Evolutionary conservation across 345 rosid species (phyloP).

Genomic region (Gossypioides kirkii): DNA sequence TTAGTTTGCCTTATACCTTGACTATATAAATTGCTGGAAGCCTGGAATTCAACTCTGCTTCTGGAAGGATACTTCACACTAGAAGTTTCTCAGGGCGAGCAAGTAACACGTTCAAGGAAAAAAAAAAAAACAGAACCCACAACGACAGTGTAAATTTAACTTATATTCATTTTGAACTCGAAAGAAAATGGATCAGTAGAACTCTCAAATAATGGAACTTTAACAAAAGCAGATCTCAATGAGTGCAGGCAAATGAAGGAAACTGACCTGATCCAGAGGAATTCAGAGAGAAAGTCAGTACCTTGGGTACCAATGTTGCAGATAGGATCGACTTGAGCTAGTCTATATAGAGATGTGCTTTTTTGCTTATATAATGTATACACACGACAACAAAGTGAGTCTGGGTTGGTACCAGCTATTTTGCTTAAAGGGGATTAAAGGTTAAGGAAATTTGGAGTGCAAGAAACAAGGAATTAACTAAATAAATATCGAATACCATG

Average conservation of each 20-base stretch:
- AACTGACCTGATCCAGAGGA: constrained; percentile 34
- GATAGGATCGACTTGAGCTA: background rate
- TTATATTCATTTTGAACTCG: background rate
- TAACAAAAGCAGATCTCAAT: background rate
- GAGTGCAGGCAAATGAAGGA: constrained; percentile 11
- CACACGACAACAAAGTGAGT: background rate
- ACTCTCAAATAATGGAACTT: background rate
- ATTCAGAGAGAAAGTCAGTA: constrained; percentile 17
- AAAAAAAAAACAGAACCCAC: background rate
- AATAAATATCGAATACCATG: too few species aligned
- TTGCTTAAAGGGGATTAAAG: background rate
- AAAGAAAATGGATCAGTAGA: background rate
- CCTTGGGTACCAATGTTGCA: background rate
- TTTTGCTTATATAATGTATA: background rate
- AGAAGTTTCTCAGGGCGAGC: constrained; percentile 5
- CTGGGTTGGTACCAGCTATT: background rate
- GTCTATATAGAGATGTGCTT: background rate
- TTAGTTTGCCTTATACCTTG: background rate
- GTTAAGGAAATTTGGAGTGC: background rate
- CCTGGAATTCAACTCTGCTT: background rate
- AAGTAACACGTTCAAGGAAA: background rate
- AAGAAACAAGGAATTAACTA: background rate
- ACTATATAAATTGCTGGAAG: background rate
- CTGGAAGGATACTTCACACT: background rate
- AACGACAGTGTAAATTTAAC: constrained; percentile 4